Percentiles rank a stretch among this genome's conserved stretches.
phyloP scores from a whole-genome alignment of 306 rosid genomes.

The Glycyrrhiza uralensis region DNA sequence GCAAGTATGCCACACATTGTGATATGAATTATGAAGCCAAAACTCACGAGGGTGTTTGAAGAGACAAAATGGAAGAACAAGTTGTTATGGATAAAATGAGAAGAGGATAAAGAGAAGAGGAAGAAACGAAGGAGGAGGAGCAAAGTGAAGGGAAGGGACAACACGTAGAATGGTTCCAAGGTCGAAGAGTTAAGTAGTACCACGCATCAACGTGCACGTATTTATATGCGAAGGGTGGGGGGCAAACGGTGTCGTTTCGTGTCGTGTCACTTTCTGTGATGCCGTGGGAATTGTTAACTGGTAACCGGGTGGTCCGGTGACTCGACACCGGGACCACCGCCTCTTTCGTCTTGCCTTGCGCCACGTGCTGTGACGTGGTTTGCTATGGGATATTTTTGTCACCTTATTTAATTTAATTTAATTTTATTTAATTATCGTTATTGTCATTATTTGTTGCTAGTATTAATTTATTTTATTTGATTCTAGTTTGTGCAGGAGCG shows the following conservation, averaged over 20 bases:
- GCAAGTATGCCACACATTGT: constrained; percentile 97
- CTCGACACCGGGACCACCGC: constrained; percentile 35
- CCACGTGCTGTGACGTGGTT: constrained; percentile 45
- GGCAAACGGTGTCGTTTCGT: constrained; percentile 46
- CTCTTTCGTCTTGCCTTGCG: not conserved
- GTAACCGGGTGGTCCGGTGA: constrained; percentile 26
- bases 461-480: not conserved
- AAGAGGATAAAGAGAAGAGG: not conserved
- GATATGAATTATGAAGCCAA: not conserved
- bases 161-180: constrained; percentile 29
- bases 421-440: not conserved
- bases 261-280: not conserved
- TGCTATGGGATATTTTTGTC: constrained; percentile 28
- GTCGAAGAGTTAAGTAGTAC: constrained; percentile 19
- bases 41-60: not conserved
- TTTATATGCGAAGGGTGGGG: constrained; percentile 37
- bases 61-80: not conserved
- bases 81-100: not conserved
- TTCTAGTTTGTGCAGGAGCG: not conserved
- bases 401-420: not conserved
- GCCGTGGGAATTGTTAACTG: not conserved
- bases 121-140: not conserved
- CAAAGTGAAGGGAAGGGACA: not conserved
- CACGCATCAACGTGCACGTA: constrained; percentile 24
- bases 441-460: not conserved